Conservation (phyloP, 1,284 basidiomycete genomes). For the Sporisorium reilianum region DNA sequence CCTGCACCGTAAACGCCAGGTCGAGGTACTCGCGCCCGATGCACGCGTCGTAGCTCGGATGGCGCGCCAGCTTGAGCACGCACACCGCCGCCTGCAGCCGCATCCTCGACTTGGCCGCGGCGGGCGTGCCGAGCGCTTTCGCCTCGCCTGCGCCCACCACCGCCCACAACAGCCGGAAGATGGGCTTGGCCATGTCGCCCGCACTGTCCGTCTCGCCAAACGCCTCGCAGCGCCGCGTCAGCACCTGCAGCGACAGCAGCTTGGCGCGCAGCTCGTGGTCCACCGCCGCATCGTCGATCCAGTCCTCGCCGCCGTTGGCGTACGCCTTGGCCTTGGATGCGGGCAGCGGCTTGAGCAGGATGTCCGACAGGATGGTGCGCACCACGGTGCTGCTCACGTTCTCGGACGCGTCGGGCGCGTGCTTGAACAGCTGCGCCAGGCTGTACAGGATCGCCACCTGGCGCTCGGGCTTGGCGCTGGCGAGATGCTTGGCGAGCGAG, state of each 20-base stretch:
- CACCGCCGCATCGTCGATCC: slow-evolving; percentile 55
- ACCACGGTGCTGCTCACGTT: slow-evolving; percentile 81
- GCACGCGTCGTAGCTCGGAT: slow-evolving; percentile 75
- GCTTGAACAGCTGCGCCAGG: slow-evolving; percentile 80
- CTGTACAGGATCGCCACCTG: slow-evolving; percentile 79
- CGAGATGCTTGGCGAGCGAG: slow-evolving; percentile 76
- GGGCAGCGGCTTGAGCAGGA: slow-evolving; percentile 55
- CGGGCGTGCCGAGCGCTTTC: slow-evolving; percentile 47
- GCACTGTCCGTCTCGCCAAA: slow-evolving; percentile 45
- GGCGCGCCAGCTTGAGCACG: slow-evolving; percentile 81
- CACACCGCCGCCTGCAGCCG: slow-evolving; percentile 84
- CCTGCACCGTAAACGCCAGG: slow-evolving; percentile 83
- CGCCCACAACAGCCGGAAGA: slow-evolving; percentile 57
- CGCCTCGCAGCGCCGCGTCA: slow-evolving; percentile 55
- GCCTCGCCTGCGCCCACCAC: slow-evolving; percentile 54
- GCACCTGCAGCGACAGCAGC: slow-evolving; percentile 49
- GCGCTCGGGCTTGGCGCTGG: slow-evolving; percentile 73
- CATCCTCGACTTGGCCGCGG: slow-evolving; percentile 71
- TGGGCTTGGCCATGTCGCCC: slow-evolving; percentile 51
- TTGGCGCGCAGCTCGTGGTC: slow-evolving; percentile 45
- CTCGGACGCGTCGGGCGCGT: slow-evolving; percentile 81
- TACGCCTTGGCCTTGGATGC: slow-evolving; percentile 25
- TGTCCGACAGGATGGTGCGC: slow-evolving; percentile 75
- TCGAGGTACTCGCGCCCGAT: slow-evolving; percentile 77
- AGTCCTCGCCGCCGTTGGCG: slow-evolving; percentile 38